Evolutionary conservation across 495 filamentous ascomycete genomes (phyloP), one percentile per base, ranked within the genome.

Genomic region (Chaetomidium leptoderma): DNA sequence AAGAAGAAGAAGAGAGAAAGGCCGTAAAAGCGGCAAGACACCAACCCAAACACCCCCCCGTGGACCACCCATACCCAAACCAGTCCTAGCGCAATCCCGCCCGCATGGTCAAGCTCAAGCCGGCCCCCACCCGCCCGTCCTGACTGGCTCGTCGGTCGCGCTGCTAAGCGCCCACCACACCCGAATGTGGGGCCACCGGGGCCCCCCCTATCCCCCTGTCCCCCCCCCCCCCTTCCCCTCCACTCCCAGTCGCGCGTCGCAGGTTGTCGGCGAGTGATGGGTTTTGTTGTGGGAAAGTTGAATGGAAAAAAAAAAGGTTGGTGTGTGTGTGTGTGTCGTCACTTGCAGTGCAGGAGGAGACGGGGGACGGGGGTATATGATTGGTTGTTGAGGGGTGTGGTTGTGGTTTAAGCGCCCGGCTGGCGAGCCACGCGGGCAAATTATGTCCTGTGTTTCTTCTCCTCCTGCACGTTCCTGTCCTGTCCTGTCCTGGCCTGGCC

Each of bases 51-150:
- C 40, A 7, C 21, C 17, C 39, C 17, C 40, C 7, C 40, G 24
- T 8, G 24, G 19, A 7, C 21, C 17, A 17, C 17, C 37, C 46
- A 36, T 27, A 8, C 48, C 47, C 30, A 37, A 26, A n/a, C 16
- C 10, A 17, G n/a, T 16, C 16, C 39, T 52, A 62, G 55, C 50
- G 49, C 55, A 23, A 58, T 62, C 60, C 60, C 55, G 54, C 42
- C 60, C 50, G 55, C 60, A 62, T 62, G 60, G 60, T 52, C 45
- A 50, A 40, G 60, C 45, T 32, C 48, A 11, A 36, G 51, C 29
- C 24, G 23, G 44, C 36, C 45, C 35, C 52, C 51, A 50, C 26
- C 21, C 7, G 17, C 26, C 19, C 35, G 6, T 4, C 27, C 19
- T 53, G 53, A 61, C 8, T 61, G 59, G 59, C 19, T 21, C 16